Evolutionary conservation across 2,329 filamentous ascomycete species (phyloP).

Genomic region (Aspergillus fumigatiaffinis): DNA sequence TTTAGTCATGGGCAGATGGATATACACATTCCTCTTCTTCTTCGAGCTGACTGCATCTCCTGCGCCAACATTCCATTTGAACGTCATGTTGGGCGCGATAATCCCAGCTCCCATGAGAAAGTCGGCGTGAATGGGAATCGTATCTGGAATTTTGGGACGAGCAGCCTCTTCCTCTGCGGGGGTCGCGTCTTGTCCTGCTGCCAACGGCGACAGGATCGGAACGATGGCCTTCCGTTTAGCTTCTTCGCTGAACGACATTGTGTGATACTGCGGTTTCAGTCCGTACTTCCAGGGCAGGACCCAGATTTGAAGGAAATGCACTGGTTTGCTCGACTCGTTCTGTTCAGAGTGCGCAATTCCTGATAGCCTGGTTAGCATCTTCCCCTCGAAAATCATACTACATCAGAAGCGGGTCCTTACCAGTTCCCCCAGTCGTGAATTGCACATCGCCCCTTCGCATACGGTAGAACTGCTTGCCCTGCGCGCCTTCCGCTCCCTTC

Average conservation of each 20-base stretch:
- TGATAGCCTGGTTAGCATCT: conserved; percentile 12
- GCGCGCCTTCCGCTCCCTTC: conserved; percentile 60
- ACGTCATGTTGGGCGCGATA: conserved; percentile 60
- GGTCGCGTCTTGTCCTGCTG: conserved; percentile 61
- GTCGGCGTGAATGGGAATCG: conserved; percentile 81
- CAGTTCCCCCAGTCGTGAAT: conserved; percentile 82
- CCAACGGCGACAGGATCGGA: conserved; percentile 70
- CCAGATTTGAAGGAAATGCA: conserved; percentile 90
- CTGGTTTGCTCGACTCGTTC: conserved; percentile 68
- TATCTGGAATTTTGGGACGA: conserved; percentile 57
- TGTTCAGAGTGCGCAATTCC: conserved; percentile 77
- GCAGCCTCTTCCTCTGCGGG: conserved; percentile 61
- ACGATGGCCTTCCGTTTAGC: conserved; percentile 68
- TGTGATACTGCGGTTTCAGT: conserved; percentile 72
- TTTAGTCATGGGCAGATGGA: conserved; percentile 78
- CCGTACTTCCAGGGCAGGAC: conserved; percentile 71
- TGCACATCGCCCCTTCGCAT: conserved; percentile 81
- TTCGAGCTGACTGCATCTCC: conserved; percentile 33
- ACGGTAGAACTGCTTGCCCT: conserved; percentile 61
- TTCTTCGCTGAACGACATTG: conserved; percentile 66
- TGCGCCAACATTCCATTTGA: conserved; percentile 69
- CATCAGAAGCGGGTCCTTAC: conserved; percentile 33
- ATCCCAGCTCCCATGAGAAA: conserved; percentile 78
- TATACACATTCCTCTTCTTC: conserved; percentile 65
- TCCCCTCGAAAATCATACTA: neutral